phyloP scores from a whole-genome alignment of 139 green algal genomes.

The Astrephomene gubernaculifera region DNA sequence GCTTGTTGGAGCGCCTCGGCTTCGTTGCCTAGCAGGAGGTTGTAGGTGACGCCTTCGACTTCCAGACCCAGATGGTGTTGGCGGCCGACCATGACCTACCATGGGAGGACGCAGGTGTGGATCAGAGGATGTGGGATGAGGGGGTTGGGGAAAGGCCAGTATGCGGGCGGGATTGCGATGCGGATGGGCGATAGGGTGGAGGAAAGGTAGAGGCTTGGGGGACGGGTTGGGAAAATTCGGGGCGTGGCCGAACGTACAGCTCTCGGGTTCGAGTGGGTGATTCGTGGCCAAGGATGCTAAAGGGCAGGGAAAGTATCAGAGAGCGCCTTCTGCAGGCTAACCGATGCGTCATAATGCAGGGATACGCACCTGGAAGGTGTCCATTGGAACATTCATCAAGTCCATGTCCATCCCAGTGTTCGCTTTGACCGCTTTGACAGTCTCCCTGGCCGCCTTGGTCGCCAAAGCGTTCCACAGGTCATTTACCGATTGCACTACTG shows the following conservation, averaged over 20 bases:
- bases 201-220: neutral
- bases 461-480: constrained; percentile 2
- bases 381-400: neutral
- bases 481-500: constrained; percentile 1
- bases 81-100: constrained; percentile 27
- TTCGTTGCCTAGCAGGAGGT: constrained; percentile 13
- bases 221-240: too few species aligned
- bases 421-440: neutral
- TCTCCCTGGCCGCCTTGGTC: neutral
- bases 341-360: neutral
- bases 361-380: constrained; percentile 26
- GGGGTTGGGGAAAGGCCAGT: neutral
- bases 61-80: constrained; percentile 33
- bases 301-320: too few species aligned
- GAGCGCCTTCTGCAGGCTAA: too few species aligned
- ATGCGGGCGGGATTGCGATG: too few species aligned
- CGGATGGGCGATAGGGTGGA: neutral
- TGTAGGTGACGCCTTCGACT: constrained; percentile 32
- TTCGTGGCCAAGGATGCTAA: too few species aligned
- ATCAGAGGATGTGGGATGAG: neutral
- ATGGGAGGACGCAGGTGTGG: neutral
- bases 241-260: too few species aligned
- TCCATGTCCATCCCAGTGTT: neutral
- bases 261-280: too few species aligned
- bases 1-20: neutral